These are phyloP conservation scores for Populus tomentosa DNA, from an alignment of 441 rosid species.

Conservation along the genomic window DNA sequence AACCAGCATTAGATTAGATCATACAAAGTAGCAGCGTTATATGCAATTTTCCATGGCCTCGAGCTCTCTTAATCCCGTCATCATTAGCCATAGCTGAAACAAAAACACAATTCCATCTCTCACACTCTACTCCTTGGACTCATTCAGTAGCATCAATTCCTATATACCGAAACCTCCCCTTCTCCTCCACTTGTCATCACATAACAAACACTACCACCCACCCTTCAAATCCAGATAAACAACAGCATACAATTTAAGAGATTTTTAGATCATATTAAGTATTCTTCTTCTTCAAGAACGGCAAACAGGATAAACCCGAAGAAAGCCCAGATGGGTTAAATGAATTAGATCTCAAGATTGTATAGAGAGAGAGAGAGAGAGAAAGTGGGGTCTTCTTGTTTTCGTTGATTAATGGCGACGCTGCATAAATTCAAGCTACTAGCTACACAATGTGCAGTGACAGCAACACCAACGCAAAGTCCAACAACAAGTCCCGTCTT, in stretches of 20 bases:
- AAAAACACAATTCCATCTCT: background rate
- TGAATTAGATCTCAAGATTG: background rate
- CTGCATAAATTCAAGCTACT: slow-evolving; percentile 71
- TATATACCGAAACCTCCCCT: background rate
- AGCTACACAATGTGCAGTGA: slow-evolving; percentile 60
- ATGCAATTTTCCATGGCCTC: background rate
- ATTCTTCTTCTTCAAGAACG: background rate
- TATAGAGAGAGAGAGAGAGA: background rate
- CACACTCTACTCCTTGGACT: background rate
- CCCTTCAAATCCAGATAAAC: background rate
- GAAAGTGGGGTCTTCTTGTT: background rate
- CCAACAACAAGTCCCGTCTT: slow-evolving; percentile 68
- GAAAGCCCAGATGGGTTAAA: background rate
- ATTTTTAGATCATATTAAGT: too few relatives aligned
- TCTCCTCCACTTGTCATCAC: slow-evolving; percentile 15
- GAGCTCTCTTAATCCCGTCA: background rate
- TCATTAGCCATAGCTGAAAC: background rate
- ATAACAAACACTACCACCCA: background rate
- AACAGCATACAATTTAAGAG: too few relatives aligned
- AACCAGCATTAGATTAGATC: background rate
- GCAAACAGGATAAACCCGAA: too few relatives aligned
- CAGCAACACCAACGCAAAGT: slow-evolving; percentile 54
- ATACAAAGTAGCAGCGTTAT: background rate
- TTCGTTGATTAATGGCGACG: slow-evolving; percentile 40
- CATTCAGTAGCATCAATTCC: background rate